phyloP scores from a whole-genome alignment of 2,329 filamentous ascomycete genomes.

The Peltaster fructicola region DNA sequence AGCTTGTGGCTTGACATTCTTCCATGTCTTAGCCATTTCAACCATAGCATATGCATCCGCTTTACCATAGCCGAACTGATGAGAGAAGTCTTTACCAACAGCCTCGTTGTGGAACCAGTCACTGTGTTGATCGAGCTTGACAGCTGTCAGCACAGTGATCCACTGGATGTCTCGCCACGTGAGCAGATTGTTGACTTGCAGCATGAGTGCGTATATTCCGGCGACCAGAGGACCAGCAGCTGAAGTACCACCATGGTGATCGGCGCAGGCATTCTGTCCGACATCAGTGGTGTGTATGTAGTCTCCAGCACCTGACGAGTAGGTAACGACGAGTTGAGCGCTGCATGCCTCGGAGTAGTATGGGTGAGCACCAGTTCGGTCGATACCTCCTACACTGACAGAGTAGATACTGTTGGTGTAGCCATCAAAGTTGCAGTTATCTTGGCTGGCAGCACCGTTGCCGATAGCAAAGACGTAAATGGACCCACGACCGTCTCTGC shows the following conservation, averaged over 20 bases:
- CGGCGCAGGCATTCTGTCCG: slow-evolving; percentile 59
- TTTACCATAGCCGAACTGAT: slow-evolving; percentile 92
- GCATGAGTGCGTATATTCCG: slow-evolving; percentile 75
- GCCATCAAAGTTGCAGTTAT: slow-evolving; percentile 98
- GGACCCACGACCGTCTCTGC: slow-evolving; percentile 65
- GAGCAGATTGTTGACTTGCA: slow-evolving; percentile 70
- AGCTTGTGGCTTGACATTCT: slow-evolving; percentile 81
- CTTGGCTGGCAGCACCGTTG: slow-evolving; percentile 70
- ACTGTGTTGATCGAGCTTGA: slow-evolving; percentile 58
- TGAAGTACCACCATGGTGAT: slow-evolving; percentile 80
- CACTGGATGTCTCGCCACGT: slow-evolving; percentile 93
- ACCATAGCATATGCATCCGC: slow-evolving; percentile 76
- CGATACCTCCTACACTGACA: slow-evolving; percentile 87
- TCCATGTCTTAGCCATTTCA: slow-evolving; percentile 68
- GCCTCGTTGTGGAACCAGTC: slow-evolving; percentile 63
- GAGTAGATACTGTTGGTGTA: slow-evolving; percentile 99
- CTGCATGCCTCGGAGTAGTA: slow-evolving; percentile 96
- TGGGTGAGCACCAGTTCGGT: slow-evolving; percentile 71
- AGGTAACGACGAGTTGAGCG: slow-evolving; percentile 86
- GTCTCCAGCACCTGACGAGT: slow-evolving; percentile 78
- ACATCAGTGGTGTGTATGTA: slow-evolving; percentile 95
- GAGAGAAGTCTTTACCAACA: slow-evolving; percentile 74
- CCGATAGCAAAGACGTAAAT: slow-evolving; percentile 95
- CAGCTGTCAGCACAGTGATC: slow-evolving; percentile 66
- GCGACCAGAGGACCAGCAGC: slow-evolving; percentile 86